A percentile compares a stretch with the other conserved stretches of the same genome.
Conservation (phyloP, 768 basidiomycete species). For the Amanita rimosa region DNA sequence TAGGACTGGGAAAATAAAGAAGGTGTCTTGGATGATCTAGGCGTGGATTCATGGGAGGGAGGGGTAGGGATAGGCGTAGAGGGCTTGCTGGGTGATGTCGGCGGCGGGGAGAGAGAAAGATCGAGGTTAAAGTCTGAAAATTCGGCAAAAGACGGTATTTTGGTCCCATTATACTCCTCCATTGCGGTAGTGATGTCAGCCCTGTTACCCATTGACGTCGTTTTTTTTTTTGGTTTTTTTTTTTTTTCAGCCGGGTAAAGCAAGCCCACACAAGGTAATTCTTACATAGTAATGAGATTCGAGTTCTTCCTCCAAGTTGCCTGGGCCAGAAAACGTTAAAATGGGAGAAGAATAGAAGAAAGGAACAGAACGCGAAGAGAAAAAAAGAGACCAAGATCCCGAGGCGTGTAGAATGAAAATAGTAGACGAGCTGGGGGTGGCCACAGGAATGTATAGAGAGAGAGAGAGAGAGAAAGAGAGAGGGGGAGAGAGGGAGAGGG, state of each 20-base stretch:
- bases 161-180: slow-evolving; percentile 10
- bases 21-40: slow-evolving; percentile 23
- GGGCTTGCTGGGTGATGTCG: slow-evolving; percentile 27
- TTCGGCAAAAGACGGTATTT: slow-evolving; percentile 21
- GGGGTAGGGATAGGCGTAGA: slow-evolving; percentile 20
- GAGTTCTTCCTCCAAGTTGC: slow-evolving; percentile 1
- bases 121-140: slow-evolving; percentile 38
- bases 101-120: slow-evolving; percentile 29
- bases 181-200: slow-evolving; percentile 9
- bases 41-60: slow-evolving; percentile 21
- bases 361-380: background rate
- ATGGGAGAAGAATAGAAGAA: slow-evolving; percentile 1
- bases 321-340: slow-evolving; percentile 1
- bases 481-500: background rate
- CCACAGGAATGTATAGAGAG: background rate
- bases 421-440: background rate
- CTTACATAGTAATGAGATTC: slow-evolving; percentile 7
- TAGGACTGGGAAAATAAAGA: slow-evolving; percentile 22
- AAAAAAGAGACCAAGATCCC: background rate
- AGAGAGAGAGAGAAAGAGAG: background rate
- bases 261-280: background rate
- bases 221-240: too few relatives aligned
- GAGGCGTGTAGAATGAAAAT: background rate
- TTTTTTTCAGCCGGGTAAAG: background rate
- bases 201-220: too few relatives aligned